Percentiles rank a stretch among this genome's conserved stretches.
Evolutionary conservation across 345 rosid genomes (phyloP).

Genomic region (Lepidium didymum): DNA sequence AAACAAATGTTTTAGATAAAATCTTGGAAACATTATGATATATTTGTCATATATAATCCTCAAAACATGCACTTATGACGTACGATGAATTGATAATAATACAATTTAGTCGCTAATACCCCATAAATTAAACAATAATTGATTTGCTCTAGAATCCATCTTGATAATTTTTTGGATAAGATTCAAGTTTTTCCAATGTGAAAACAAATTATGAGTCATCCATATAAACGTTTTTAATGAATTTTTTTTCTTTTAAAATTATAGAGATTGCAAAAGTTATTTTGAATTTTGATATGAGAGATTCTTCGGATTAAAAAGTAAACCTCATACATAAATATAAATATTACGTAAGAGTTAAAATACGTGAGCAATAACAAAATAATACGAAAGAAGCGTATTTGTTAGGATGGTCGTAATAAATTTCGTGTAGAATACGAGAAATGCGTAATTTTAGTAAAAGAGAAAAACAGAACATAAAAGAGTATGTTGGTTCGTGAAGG

Average conservation of each 20-base stretch:
- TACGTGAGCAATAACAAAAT: not conserved
- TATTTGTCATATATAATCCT: not conserved
- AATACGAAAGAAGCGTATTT: not conserved
- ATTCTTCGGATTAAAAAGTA: too few species aligned
- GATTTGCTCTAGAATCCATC: too few species aligned
- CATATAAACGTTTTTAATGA: too few species aligned
- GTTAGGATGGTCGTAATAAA: not conserved
- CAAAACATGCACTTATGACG: not conserved
- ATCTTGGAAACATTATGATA: not conserved
- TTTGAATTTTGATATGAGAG: too few species aligned
- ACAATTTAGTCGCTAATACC: not conserved
- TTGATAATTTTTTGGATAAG: too few species aligned
- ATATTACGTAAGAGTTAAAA: not conserved
- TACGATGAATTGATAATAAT: not conserved
- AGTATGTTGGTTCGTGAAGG: slow-evolving; percentile 9
- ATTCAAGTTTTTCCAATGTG: too few species aligned
- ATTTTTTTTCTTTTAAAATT: too few species aligned
- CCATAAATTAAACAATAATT: not conserved
- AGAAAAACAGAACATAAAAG: not conserved
- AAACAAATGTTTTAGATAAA: not conserved
- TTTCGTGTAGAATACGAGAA: slow-evolving; percentile 16
- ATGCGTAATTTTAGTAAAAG: slow-evolving; percentile 18
- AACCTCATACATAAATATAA: too few species aligned
- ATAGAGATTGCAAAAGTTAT: too few species aligned
- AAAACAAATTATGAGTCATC: too few species aligned